Percentiles rank a stretch among this genome's conserved stretches.
Conservation (phyloP, 768 basidiomycete genomes). For the Hygrocybe coccinea region DNA sequence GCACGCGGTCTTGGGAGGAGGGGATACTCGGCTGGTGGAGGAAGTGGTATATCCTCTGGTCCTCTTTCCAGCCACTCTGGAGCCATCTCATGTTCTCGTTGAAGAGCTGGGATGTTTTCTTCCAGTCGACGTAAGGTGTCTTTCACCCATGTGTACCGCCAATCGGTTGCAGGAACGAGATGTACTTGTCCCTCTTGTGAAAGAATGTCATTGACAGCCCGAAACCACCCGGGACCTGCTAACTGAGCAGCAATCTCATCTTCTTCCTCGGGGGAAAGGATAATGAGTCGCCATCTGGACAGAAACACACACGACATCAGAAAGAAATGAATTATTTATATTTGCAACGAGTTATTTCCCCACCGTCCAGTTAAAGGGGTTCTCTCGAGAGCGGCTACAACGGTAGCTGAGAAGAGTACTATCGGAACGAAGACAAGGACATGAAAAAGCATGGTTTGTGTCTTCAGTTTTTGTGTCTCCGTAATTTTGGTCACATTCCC, state of each 20-base stretch:
- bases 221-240: constrained; percentile 81
- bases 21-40: constrained; percentile 79
- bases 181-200: constrained; percentile 55
- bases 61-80: constrained; percentile 52
- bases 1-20: constrained; percentile 80
- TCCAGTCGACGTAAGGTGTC: constrained; percentile 77
- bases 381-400: constrained; percentile 67
- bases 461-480: constrained; percentile 42
- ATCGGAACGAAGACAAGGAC: constrained; percentile 58
- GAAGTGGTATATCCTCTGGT: constrained; percentile 53
- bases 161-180: constrained; percentile 72
- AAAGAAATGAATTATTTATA: neutral
- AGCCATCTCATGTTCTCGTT: constrained; percentile 51
- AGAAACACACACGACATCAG: constrained; percentile 2
- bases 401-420: constrained; percentile 59
- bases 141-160: constrained; percentile 86
- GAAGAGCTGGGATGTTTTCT: constrained; percentile 61
- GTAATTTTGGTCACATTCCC: constrained; percentile 44
- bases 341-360: constrained; percentile 15
- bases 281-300: constrained; percentile 75
- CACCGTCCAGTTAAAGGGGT: constrained; percentile 86
- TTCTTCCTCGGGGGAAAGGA: constrained; percentile 90
- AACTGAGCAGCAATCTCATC: constrained; percentile 81
- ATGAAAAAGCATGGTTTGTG: constrained; percentile 47
- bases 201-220: constrained; percentile 75